phyloP scores from a whole-genome alignment of 441 rosid genomes.

The Mallotus japonicus region DNA sequence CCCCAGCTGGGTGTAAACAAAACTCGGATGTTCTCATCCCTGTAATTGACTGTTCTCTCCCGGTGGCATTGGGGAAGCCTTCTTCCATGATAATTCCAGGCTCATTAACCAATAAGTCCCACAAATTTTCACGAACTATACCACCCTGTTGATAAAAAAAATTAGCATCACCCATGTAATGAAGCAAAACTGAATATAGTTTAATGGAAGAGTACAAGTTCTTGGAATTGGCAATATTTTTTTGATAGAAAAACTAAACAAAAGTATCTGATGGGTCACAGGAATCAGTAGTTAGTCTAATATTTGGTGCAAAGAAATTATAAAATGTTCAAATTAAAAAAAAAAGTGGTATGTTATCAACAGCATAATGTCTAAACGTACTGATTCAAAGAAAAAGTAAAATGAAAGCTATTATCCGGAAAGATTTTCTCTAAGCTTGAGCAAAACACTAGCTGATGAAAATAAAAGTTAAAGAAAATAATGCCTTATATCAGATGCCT shows the following conservation, averaged over 20 bases:
- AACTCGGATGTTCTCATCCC: conserved; percentile 89
- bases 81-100: conserved; percentile 72
- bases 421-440: background rate
- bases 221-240: too few species aligned
- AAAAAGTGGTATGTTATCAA: too few species aligned
- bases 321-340: too few species aligned
- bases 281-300: too few species aligned
- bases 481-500: background rate
- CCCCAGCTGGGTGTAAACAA: conserved; percentile 97
- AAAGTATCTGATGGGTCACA: too few species aligned
- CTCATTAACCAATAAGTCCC: conserved; percentile 74
- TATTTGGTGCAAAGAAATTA: too few species aligned
- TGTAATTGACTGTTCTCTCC: conserved; percentile 72
- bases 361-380: too few species aligned
- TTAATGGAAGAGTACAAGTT: too few species aligned
- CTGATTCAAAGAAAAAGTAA: background rate
- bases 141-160: conserved; percentile 58
- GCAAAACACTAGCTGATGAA: background rate
- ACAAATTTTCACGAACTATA: conserved; percentile 67
- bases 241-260: too few species aligned
- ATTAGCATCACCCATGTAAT: background rate
- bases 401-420: background rate
- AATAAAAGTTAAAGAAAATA: too few species aligned
- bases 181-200: background rate
- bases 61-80: conserved; percentile 97